phyloP scores from a whole-genome alignment of 176 grass and related monocot species.

The Musa beccarii region DNA sequence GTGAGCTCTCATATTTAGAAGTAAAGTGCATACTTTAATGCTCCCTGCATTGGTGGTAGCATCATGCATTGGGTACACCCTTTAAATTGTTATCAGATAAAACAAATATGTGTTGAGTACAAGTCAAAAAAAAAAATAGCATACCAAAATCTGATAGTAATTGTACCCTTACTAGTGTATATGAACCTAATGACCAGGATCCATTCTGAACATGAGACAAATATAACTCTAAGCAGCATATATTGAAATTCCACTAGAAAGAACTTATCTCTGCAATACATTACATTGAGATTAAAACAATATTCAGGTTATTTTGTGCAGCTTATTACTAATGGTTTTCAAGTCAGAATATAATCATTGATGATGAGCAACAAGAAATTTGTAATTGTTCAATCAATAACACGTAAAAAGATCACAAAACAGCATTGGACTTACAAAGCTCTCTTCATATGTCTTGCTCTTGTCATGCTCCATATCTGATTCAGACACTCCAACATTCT shows the following conservation, averaged over 20 bases:
- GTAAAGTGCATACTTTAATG: too few species aligned
- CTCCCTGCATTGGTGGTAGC: too few species aligned
- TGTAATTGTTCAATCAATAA: not conserved
- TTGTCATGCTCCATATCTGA: conserved; percentile 48
- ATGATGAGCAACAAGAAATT: not conserved
- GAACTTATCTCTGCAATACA: not conserved
- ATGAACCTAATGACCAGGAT: not conserved
- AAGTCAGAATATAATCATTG: not conserved
- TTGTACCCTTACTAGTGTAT: not conserved
- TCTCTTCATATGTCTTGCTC: conserved; percentile 37
- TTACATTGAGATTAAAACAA: not conserved
- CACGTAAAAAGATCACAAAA: not conserved
- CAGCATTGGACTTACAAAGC: conserved; percentile 48
- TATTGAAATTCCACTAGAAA: not conserved
- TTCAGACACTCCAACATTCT: conserved; percentile 42
- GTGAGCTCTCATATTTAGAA: too few species aligned
- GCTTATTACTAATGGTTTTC: not conserved
- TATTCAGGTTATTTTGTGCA: not conserved
- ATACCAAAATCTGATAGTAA: not conserved
- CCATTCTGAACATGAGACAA: too few species aligned
- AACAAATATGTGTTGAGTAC: too few species aligned
- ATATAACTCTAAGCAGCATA: not conserved
- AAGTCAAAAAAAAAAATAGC: too few species aligned
- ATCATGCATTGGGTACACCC: too few species aligned
- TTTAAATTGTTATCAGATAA: too few species aligned